Conservation (phyloP, 257 asterid genomes). For the Echium plantagineum region DNA sequence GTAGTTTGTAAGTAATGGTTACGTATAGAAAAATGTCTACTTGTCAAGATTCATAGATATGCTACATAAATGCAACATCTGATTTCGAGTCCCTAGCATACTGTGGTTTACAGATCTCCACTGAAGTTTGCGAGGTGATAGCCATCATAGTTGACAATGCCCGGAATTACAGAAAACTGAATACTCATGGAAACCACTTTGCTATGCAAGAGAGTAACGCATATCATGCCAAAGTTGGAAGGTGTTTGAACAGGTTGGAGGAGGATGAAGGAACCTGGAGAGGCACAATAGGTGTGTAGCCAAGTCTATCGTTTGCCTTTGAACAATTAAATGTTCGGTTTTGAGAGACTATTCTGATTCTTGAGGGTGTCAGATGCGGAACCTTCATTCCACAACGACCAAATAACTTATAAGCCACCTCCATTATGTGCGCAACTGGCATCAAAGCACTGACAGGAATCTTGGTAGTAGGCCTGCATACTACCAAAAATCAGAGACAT, state of each 20-base stretch:
- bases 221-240: neutral
- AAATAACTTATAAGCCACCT: slow-evolving; percentile 51
- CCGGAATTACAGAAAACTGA: too few species aligned
- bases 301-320: slow-evolving; percentile 78
- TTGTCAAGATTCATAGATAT: neutral
- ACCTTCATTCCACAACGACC: slow-evolving; percentile 94
- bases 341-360: slow-evolving; percentile 76
- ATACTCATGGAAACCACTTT: too few species aligned
- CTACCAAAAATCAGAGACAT: slow-evolving; percentile 42
- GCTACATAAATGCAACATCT: neutral
- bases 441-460: slow-evolving; percentile 68
- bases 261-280: slow-evolving; percentile 48
- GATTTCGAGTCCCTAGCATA: too few species aligned
- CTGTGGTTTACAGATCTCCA: too few species aligned
- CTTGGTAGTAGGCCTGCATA: slow-evolving; percentile 82
- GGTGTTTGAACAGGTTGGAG: neutral
- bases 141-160: too few species aligned
- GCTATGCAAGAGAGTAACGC: too few species aligned
- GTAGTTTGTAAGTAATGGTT: neutral
- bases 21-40: neutral
- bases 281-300: slow-evolving; percentile 81
- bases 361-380: slow-evolving; percentile 91
- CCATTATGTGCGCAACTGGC: slow-evolving; percentile 89
- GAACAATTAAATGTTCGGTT: slow-evolving; percentile 74
- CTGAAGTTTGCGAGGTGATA: too few species aligned